Evolutionary conservation across 306 rosid species (phyloP), one percentile per base, ranked within the genome.

Genomic region (Carpinus viminea): DNA sequence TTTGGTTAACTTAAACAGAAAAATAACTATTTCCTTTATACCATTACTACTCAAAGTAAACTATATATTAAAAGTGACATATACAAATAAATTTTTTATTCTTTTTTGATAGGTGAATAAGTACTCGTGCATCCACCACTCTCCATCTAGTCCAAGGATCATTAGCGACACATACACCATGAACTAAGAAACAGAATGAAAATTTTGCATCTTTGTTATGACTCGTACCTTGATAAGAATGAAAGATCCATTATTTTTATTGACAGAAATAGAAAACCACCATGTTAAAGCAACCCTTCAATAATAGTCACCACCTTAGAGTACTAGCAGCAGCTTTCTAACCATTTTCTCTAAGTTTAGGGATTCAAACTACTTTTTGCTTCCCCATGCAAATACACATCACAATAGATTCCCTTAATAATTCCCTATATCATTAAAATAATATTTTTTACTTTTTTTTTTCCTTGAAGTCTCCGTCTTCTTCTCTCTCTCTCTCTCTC

Each of bases 221-320:
- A 61, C 26, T 24, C 26, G 1, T 24, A 24, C 26, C 26, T 24
- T 24, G 26, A 24, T 24, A 24, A 24, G 26, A 24, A 24, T 24
- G 26, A 24, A 24, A 24, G 26, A 46, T 41, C 55, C 52, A 47
- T 85, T 59, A 26, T 72, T 69, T 53, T n/a, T 34, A 64, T 46
- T 78, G 57, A 31, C 36, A 76, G 68, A 68, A 21, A 16, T 47
- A 74, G 70, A 43, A 78, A 77, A 13, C 43, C 0, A 3, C 50
- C 17, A 73, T 54, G n/a, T 18, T 56, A 46, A 73, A 81, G 24
- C 69, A 73, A 10, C 66, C 9, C 51, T 1, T 24, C 26, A 24
- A 24, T 24, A 53, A 75, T 12, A 43, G 34, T 55, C 45, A 72
- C 56, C 54, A 89, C 97, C 96, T 93, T 88, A n/a, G n/a, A n/a